Percentiles rank a stretch among this genome's conserved stretches.
Conservation (phyloP, 169 alveolate species). For the Fabrea salina region DNA sequence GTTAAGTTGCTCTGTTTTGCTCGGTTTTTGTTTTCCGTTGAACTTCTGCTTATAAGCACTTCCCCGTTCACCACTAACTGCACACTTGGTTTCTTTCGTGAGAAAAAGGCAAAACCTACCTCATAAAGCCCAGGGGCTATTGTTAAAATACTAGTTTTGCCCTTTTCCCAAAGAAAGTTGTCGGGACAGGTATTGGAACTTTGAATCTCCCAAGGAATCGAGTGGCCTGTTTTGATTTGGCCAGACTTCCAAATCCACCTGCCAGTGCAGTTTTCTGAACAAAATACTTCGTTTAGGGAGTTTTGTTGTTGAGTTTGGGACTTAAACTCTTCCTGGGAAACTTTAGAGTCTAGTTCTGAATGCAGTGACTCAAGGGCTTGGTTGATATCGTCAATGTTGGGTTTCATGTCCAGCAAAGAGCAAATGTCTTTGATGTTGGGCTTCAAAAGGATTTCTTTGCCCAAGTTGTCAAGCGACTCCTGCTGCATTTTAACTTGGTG, state of each 20-base stretch:
- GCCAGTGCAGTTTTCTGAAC: slow-evolving; percentile 78
- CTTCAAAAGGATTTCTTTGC: slow-evolving; percentile 46
- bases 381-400: slow-evolving; percentile 62
- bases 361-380: slow-evolving; percentile 61
- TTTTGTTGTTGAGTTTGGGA: slow-evolving; percentile 57
- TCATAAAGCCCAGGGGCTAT: slow-evolving; percentile 82
- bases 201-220: slow-evolving; percentile 84
- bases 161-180: slow-evolving; percentile 83
- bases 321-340: slow-evolving; percentile 39
- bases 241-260: slow-evolving; percentile 86
- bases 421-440: slow-evolving; percentile 66
- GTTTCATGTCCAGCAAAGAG: slow-evolving; percentile 46
- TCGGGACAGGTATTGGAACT: slow-evolving; percentile 79
- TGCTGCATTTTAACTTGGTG: not conserved
- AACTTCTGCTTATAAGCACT: slow-evolving; percentile 37
- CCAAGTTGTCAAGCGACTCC: slow-evolving; percentile 45
- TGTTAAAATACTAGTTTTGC: slow-evolving; percentile 58
- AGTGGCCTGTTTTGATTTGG: slow-evolving; percentile 60
- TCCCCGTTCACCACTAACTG: slow-evolving; percentile 83
- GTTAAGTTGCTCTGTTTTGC: slow-evolving; percentile 64
- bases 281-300: slow-evolving; percentile 71
- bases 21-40: not conserved
- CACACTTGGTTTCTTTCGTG: slow-evolving; percentile 77
- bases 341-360: slow-evolving; percentile 52
- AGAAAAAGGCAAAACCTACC: slow-evolving; percentile 67